phyloP scores from a whole-genome alignment of 116 monocot genomes.

The Phalaenopsis hybrid region DNA sequence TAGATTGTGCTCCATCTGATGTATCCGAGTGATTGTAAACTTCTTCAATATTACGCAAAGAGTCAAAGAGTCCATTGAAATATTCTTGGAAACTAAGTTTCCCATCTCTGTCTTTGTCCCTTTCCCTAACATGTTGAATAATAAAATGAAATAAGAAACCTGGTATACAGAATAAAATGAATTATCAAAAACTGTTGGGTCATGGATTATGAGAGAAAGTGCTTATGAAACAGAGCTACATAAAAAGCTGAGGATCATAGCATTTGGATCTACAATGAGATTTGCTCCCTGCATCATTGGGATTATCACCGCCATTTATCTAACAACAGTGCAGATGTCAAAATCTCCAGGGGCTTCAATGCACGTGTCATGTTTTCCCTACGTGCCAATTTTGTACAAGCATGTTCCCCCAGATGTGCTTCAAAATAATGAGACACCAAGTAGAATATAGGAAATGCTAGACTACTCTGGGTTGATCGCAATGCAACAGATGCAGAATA shows the following conservation, averaged over 20 bases:
- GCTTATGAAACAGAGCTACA: not conserved
- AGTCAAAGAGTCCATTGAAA: conserved; percentile 75
- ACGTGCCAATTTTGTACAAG: not conserved
- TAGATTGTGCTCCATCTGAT: conserved; percentile 47
- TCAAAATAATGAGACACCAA: too few relatives aligned
- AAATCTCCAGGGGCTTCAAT: not conserved
- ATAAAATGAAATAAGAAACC: conserved; percentile 8
- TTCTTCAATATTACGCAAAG: conserved; percentile 53
- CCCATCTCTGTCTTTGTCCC: conserved; percentile 87
- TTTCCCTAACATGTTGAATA: conserved; percentile 41
- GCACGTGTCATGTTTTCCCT: not conserved
- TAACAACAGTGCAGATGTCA: not conserved
- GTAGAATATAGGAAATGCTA: too few relatives aligned
- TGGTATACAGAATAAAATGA: not conserved
- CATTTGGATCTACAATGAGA: not conserved
- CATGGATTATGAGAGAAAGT: not conserved
- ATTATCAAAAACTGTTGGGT: not conserved
- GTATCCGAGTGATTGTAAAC: conserved; percentile 31
- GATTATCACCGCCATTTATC: not conserved
- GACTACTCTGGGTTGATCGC: too few relatives aligned
- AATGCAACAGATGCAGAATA: too few relatives aligned
- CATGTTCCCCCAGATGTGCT: too few relatives aligned
- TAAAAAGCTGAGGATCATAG: not conserved
- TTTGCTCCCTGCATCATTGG: not conserved
- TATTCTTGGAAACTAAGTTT: conserved; percentile 87